phyloP scores from a whole-genome alignment of 106 monocot species.

The Posidonia australis region DNA sequence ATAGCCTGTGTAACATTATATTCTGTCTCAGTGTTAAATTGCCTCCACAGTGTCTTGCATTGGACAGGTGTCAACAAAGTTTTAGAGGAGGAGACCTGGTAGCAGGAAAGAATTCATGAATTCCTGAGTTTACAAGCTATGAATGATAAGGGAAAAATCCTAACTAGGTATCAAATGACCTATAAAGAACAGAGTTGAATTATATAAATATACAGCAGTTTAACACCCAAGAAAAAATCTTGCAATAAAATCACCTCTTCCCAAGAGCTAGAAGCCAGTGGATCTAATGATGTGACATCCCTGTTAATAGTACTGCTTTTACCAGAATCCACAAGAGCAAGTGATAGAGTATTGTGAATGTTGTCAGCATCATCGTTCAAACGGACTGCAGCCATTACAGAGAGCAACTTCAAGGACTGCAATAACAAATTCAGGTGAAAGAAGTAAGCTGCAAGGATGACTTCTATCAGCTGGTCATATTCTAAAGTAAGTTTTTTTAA shows the following conservation, averaged over 20 bases:
- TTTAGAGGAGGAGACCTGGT: slow-evolving; percentile 42
- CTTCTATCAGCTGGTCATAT: background rate
- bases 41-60: slow-evolving; percentile 70
- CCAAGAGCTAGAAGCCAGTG: slow-evolving; percentile 80
- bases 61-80: slow-evolving; percentile 56
- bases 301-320: slow-evolving; percentile 27
- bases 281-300: slow-evolving; percentile 47
- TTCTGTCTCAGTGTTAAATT: slow-evolving; percentile 54
- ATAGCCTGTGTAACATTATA: slow-evolving; percentile 49
- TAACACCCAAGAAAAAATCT: background rate
- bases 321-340: slow-evolving; percentile 46
- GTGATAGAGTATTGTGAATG: slow-evolving; percentile 59
- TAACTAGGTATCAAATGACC: background rate
- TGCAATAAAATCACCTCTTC: slow-evolving; percentile 41
- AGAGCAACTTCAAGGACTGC: slow-evolving; percentile 88
- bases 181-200: background rate
- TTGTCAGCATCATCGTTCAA: slow-evolving; percentile 64
- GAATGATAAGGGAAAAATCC: background rate
- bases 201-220: background rate
- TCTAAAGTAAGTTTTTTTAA: background rate
- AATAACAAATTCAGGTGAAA: background rate
- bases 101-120: slow-evolving; percentile 1
- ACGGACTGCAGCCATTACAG: slow-evolving; percentile 71
- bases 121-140: background rate
- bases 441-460: background rate